phyloP scores from a whole-genome alignment of 345 rosid genomes.

The Lenwebbia sp. region DNA sequence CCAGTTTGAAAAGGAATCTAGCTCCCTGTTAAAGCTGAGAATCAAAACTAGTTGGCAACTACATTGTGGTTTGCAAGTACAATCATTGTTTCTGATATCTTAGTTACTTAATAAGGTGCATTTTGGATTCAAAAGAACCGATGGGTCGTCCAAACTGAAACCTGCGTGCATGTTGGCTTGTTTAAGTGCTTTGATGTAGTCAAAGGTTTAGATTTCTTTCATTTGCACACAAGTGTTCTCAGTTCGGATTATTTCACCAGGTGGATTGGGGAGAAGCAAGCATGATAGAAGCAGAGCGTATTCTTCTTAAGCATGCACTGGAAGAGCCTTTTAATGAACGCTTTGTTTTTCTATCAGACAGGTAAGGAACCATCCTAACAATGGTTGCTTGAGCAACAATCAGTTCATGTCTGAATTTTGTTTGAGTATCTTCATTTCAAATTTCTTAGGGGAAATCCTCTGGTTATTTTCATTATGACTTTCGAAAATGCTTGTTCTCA shows the following conservation, averaged over 20 bases:
- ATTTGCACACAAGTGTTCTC: background rate
- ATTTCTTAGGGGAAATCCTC: background rate
- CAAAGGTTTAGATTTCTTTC: background rate
- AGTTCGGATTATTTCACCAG: conserved; percentile 21
- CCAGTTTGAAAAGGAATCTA: background rate
- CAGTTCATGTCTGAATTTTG: background rate
- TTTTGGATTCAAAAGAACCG: background rate
- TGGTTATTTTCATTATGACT: background rate
- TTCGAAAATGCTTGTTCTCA: background rate
- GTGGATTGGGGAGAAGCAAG: conserved; percentile 97
- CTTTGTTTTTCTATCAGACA: conserved; percentile 92
- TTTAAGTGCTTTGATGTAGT: background rate
- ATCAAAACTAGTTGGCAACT: background rate
- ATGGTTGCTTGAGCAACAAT: background rate
- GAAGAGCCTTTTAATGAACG: conserved; percentile 62
- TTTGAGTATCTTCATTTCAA: background rate
- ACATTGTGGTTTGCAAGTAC: background rate
- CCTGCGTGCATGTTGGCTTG: background rate
- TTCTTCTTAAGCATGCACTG: conserved; percentile 86
- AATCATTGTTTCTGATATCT: background rate
- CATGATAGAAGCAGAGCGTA: conserved; percentile 93
- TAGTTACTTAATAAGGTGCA: background rate
- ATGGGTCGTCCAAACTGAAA: background rate
- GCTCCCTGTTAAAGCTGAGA: background rate
- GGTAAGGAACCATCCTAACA: conserved; percentile 15